Conservation (phyloP, 805 yeast genomes). For the Maudiozyma saulgeensis region DNA sequence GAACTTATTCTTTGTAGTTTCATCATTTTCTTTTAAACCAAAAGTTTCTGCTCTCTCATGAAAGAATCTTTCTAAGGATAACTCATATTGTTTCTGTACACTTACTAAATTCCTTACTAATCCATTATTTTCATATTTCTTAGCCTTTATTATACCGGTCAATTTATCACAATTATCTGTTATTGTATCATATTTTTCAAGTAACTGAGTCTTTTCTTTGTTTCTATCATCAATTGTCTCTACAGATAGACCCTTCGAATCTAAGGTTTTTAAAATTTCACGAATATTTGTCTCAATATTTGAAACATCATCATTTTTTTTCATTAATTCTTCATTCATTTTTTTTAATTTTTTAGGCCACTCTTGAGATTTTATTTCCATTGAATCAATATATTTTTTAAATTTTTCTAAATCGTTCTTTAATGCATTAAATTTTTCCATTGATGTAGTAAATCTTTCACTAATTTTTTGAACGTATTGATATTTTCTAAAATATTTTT, state of each 20-base stretch:
- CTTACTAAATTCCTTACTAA: constrained; percentile 43
- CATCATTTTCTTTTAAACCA: constrained; percentile 5
- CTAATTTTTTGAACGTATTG: constrained; percentile 36
- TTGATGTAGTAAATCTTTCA: constrained; percentile 40
- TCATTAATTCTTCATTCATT: constrained; percentile 42
- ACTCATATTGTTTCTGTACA: constrained; percentile 48
- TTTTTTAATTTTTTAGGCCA: constrained; percentile 56
- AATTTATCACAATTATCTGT: constrained; percentile 38
- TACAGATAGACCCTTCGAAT: constrained; percentile 49
- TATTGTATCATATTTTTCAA: constrained; percentile 42
- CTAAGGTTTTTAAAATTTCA: constrained; percentile 36
- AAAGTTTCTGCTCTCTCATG: constrained; percentile 11
- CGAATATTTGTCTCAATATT: constrained; percentile 35
- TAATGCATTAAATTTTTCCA: constrained; percentile 50
- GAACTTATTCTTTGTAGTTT: constrained; percentile 25
- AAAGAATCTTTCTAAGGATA: constrained; percentile 34
- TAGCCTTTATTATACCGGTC: constrained; percentile 37
- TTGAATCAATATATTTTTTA: constrained; percentile 57
- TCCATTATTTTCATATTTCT: constrained; percentile 41
- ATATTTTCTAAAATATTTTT: constrained; percentile 31
- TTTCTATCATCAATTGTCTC: constrained; percentile 55
- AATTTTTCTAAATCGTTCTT: constrained; percentile 65
- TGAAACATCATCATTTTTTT: constrained; percentile 32
- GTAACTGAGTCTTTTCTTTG: constrained; percentile 49
- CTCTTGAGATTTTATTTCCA: constrained; percentile 52